phyloP scores from a whole-genome alignment of 202 grass and related monocot species.

The Schoenoplectus tabernaemontani region DNA sequence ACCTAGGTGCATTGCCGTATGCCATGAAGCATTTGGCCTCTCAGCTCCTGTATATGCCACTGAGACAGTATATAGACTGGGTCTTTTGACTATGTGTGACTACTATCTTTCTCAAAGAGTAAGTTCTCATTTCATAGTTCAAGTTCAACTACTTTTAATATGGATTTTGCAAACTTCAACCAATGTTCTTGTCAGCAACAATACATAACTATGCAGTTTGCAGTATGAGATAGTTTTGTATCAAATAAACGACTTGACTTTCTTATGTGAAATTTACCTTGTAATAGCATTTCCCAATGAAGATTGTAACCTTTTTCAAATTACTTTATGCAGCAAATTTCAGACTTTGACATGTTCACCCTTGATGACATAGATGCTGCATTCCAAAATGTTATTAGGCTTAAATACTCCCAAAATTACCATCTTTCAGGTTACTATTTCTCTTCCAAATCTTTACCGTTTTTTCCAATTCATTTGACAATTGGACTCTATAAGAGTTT shows the following conservation, averaged over 20 bases:
- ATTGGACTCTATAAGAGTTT: background rate
- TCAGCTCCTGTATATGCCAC: conserved; percentile 88
- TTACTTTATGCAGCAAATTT: conserved; percentile 54
- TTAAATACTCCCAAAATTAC: conserved; percentile 89
- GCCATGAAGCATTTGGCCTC: conserved; percentile 74
- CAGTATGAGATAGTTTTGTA: background rate
- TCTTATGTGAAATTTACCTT: background rate
- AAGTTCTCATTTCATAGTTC: conserved; percentile 34
- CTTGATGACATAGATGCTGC: conserved; percentile 86
- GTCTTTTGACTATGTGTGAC: conserved; percentile 96
- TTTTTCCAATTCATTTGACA: conserved; percentile 9
- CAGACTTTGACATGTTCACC: conserved; percentile 86
- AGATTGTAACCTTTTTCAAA: conserved; percentile 14
- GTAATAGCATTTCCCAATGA: background rate
- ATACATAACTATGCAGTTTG: background rate
- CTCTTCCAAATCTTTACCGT: conserved; percentile 9
- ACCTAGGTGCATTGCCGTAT: conserved; percentile 96
- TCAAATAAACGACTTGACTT: background rate
- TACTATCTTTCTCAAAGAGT: conserved; percentile 81
- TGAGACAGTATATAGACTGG: conserved; percentile 91
- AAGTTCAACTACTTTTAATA: background rate
- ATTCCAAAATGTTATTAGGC: conserved; percentile 73
- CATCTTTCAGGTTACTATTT: conserved; percentile 69
- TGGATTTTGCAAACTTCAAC: background rate
- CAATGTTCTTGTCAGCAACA: background rate